A percentile compares a stretch with the other conserved stretches of the same genome.
Conservation (phyloP, 345 rosid genomes). For the Erucastrum elatum region DNA sequence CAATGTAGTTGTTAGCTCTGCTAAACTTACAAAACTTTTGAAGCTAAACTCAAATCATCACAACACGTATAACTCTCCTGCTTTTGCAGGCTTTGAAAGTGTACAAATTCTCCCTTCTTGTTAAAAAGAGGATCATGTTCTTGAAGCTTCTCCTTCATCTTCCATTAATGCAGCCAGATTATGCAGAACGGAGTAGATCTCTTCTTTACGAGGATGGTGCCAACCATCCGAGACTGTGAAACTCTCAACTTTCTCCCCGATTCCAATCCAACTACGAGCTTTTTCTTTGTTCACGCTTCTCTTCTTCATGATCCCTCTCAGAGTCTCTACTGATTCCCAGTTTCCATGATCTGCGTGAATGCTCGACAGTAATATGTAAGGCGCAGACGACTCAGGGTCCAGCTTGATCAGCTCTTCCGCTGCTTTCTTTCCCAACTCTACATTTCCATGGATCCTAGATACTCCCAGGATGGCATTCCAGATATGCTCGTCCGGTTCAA, state of each 20-base stretch:
- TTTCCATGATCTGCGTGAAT: slow-evolving; percentile 54
- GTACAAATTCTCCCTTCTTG: slow-evolving; percentile 24
- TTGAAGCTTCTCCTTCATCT: slow-evolving; percentile 49
- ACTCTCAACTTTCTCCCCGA: slow-evolving; percentile 46
- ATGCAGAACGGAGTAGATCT: slow-evolving; percentile 45
- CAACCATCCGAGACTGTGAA: slow-evolving; percentile 51
- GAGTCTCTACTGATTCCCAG: slow-evolving; percentile 60
- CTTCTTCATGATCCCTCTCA: slow-evolving; percentile 55
- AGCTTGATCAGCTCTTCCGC: slow-evolving; percentile 55
- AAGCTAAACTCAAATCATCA: slow-evolving; percentile 28
- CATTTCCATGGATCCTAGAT: slow-evolving; percentile 56
- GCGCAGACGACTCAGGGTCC: slow-evolving; percentile 56
- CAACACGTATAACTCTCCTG: slow-evolving; percentile 20
- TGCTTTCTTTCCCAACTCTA: slow-evolving; percentile 55
- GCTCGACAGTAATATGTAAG: slow-evolving; percentile 58
- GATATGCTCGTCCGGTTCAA: slow-evolving; percentile 45
- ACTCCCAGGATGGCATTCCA: slow-evolving; percentile 61
- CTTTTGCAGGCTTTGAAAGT: slow-evolving; percentile 36
- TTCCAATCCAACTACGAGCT: slow-evolving; percentile 67
- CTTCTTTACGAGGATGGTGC: slow-evolving; percentile 57
- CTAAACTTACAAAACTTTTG: slow-evolving; percentile 31
- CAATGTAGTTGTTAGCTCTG: slow-evolving; percentile 30
- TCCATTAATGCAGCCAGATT: slow-evolving; percentile 51
- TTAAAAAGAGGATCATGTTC: slow-evolving; percentile 16
- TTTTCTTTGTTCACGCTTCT: slow-evolving; percentile 52